Evolutionary conservation across 2,329 filamentous ascomycete species (phyloP), one percentile per base, ranked within the genome.

Genomic region (Calonectria naviculata): DNA sequence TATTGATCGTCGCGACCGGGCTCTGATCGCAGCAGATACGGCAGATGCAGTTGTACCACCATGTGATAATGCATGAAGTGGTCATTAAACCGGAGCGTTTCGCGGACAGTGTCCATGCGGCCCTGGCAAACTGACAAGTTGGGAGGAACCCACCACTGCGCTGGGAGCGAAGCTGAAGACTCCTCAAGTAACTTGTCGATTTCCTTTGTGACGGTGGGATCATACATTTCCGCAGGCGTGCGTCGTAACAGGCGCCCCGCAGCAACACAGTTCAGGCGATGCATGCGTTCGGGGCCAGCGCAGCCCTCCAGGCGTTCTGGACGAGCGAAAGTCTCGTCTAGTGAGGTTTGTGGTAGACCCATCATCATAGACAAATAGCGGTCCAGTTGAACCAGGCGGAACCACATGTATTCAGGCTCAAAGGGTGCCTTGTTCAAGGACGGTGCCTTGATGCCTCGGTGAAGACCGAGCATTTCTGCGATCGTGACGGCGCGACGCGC

Each of bases 1-100:
- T 87, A 86, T 26, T 87, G 84, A 65, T 84, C 85, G 6, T 81
- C 80, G 5, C 76, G 74, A 5, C 82, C 80, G 1, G 78, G 74
- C 1, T 81, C 76, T 41, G 81, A 75, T 15, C 81, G 83, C 10
- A 90, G 80, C 76, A 90, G 84, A 71, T 87, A 89, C 0, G 88
- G 89, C 5, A 90, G 80, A 69, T 91, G 89, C 0, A 90, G 81
- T 6, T 87, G 83, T n/a, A 88, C 81, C 2, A 89, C 75, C 1
- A 90, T 81, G 56, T 87, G 84, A 65, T 88, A 85, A 70, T 90
- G 86, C 42, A 85, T 82, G 49, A 90, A 82, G 61, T 90, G 88
- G 21, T 85, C 78, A 71, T 87, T 84, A 5, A 86, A 73, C 0
- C 52, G 77, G 3, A 79, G 63, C 6, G 76, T 81, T 52, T 85